Conservation (phyloP, 257 asterid genomes). For the Salvia rosmarinus region DNA sequence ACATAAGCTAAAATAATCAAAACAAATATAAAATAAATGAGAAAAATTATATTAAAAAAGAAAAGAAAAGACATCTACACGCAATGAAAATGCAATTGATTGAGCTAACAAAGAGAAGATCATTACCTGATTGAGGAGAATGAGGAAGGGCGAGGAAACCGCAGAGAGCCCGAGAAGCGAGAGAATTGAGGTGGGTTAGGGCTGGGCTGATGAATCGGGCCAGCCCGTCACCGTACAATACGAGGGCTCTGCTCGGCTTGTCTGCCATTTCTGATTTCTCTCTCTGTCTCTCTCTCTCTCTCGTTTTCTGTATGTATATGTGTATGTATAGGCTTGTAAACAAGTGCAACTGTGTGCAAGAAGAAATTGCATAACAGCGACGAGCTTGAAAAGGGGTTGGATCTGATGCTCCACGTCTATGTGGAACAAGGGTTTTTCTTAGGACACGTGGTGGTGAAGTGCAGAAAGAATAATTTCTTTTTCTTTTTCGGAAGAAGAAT, state of each 20-base stretch:
- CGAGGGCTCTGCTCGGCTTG: conserved; percentile 81
- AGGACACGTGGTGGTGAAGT: neutral
- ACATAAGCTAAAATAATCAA: neutral
- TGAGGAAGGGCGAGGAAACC: conserved; percentile 76
- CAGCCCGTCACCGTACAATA: conserved; percentile 78
- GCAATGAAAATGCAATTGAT: neutral
- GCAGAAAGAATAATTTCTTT: conserved; percentile 2
- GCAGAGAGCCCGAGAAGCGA: conserved; percentile 76
- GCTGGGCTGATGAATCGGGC: conserved; percentile 63
- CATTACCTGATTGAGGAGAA: conserved; percentile 68
- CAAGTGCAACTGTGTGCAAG: neutral
- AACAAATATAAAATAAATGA: neutral
- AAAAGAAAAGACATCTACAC: too few species aligned
- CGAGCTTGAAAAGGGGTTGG: neutral
- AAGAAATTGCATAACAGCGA: neutral
- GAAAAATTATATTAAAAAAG: neutral
- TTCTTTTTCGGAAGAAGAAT: neutral
- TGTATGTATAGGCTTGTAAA: conserved; percentile 2
- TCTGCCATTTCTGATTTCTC: conserved; percentile 58
- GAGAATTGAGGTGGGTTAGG: conserved; percentile 66
- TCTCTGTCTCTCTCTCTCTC: neutral
- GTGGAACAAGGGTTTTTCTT: neutral
- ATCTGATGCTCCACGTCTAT: conserved; percentile 18
- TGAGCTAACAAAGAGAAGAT: neutral
- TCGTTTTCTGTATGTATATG: conserved; percentile 3